A percentile compares a stretch with the other conserved stretches of the same genome.
These are phyloP conservation scores for Cryphonectria parasitica DNA, from an alignment of 2,329 filamentous ascomycete species.

Conservation along the genomic window DNA sequence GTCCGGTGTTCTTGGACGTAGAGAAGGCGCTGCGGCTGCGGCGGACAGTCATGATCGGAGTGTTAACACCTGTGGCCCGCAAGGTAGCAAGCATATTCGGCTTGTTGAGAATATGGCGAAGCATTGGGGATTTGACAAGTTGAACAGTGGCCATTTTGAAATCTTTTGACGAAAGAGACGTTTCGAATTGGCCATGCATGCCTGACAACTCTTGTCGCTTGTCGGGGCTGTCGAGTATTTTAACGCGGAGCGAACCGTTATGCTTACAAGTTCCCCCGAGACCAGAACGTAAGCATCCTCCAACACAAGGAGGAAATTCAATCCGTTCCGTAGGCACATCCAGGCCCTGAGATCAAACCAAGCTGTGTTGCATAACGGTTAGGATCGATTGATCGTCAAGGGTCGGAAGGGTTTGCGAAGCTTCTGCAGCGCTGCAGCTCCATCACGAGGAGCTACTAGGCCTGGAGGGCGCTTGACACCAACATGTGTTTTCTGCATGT, in stretches of 20 bases:
- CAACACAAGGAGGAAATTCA: background rate
- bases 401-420: slow-evolving; percentile 61
- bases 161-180: too few relatives aligned
- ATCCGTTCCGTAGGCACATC: background rate
- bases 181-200: background rate
- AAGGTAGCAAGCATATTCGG: background rate
- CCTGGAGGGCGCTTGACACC: slow-evolving; percentile 50
- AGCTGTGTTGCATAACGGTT: slow-evolving; percentile 6
- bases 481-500: slow-evolving; percentile 39
- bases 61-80: slow-evolving; percentile 1
- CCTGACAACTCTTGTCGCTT: background rate
- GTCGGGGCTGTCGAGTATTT: background rate
- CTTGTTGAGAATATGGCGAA: background rate
- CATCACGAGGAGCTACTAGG: slow-evolving; percentile 41
- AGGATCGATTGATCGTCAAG: slow-evolving; percentile 53
- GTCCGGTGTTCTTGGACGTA: background rate
- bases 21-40: slow-evolving; percentile 8
- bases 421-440: slow-evolving; percentile 53
- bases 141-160: background rate
- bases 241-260: background rate
- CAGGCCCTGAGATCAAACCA: background rate
- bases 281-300: background rate
- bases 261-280: background rate
- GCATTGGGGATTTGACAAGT: background rate
- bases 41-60: background rate